Evolutionary conservation across 352 stramenopile species (phyloP).

Genomic region (Phytopythium kandeliae): DNA sequence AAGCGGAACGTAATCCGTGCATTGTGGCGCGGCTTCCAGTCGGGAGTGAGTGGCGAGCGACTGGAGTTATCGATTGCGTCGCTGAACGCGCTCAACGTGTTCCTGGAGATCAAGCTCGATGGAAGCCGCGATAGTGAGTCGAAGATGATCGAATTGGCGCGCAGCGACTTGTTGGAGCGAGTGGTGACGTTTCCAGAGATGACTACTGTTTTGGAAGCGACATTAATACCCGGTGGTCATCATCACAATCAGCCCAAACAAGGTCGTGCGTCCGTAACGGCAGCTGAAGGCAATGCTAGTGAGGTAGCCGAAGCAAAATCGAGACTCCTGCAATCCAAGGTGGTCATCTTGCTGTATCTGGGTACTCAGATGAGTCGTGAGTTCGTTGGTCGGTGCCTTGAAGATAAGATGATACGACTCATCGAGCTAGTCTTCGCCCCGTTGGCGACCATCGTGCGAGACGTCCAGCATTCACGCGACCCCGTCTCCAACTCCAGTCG

Average conservation of each 20-base stretch:
- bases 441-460: constrained; percentile 10
- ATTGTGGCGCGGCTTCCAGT: constrained; percentile 35
- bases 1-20: constrained; percentile 29
- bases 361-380: constrained; percentile 35
- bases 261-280: not conserved
- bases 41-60: constrained; percentile 2
- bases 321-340: constrained; percentile 49
- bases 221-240: not conserved
- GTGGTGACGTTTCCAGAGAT: constrained; percentile 24
- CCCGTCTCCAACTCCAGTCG: not conserved
- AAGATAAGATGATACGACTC: constrained; percentile 18
- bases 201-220: constrained; percentile 18
- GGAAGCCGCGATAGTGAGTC: constrained; percentile 16
- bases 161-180: constrained; percentile 29
- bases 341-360: constrained; percentile 58
- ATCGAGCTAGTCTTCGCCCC: constrained; percentile 26
- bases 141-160: constrained; percentile 25
- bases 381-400: constrained; percentile 38
- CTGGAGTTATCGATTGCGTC: constrained; percentile 38
- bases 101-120: constrained; percentile 43
- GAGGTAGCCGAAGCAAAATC: not conserved
- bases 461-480: not conserved
- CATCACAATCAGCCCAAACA: not conserved
- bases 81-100: constrained; percentile 59
- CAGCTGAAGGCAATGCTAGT: not conserved